phyloP scores from a whole-genome alignment of 176 grass and related monocot species.

The Calamus simplicifolius region DNA sequence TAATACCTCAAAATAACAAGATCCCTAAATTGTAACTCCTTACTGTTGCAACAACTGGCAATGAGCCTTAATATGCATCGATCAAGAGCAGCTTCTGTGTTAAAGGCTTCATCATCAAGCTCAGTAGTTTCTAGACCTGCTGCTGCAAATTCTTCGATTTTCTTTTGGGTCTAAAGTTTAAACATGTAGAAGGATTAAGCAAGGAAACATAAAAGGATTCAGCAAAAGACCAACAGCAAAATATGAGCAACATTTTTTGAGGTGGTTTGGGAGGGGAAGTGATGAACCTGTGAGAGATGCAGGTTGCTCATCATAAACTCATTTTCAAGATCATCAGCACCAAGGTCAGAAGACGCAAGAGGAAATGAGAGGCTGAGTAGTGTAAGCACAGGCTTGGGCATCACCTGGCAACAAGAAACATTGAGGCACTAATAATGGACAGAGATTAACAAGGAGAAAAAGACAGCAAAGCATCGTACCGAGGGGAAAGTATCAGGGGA shows the following conservation, averaged over 20 bases:
- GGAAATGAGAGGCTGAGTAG: conserved; percentile 67
- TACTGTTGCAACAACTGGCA: conserved; percentile 88
- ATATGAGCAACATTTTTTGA: too few species aligned
- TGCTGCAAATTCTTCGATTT: conserved; percentile 44
- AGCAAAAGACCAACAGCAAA: too few species aligned
- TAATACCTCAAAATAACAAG: too few species aligned
- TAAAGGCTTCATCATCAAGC: conserved; percentile 80
- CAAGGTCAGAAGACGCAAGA: conserved; percentile 82
- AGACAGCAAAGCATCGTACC: conserved; percentile 26
- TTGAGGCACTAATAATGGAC: not conserved
- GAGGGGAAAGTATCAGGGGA: conserved; percentile 52
- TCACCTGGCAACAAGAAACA: conserved; percentile 47
- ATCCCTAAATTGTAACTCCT: not conserved
- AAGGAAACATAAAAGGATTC: not conserved
- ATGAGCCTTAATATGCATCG: conserved; percentile 90
- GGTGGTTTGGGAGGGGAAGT: not conserved
- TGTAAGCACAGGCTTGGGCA: conserved; percentile 78
- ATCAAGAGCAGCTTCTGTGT: conserved; percentile 72
- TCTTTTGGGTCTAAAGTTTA: conserved; percentile 54
- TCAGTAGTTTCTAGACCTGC: conserved; percentile 44
- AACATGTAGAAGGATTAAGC: conserved; percentile 17
- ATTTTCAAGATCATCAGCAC: conserved; percentile 73
- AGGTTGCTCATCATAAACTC: conserved; percentile 81
- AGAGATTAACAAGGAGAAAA: not conserved
- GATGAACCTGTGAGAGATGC: conserved; percentile 67